Evolutionary conservation across 2,329 filamentous ascomycete species (phyloP), one percentile per base, ranked within the genome.

Genomic region (Penicillium griseofulvum): DNA sequence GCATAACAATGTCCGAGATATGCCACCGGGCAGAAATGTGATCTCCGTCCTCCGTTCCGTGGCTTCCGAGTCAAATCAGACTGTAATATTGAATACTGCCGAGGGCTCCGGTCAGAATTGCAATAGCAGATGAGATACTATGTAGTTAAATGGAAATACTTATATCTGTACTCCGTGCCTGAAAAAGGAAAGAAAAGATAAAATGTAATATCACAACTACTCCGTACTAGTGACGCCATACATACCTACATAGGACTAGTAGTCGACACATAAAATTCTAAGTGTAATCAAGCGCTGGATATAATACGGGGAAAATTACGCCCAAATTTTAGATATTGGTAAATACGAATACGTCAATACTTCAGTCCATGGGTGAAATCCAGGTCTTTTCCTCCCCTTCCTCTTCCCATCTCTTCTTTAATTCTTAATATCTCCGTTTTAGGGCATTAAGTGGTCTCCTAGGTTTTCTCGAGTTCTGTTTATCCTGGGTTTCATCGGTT

Each of bases 291-390:
- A 31, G 12, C 22, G 22, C 22, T 22, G 22, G 29, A 5, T 16
- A 14, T 34, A 34, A 16, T 34, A 41, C 28, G 11, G 1, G 17
- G 14, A 42, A 49, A 34, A 39, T 41, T 42, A 37, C 44, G 41
- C 33, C 37, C 46, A 55, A 55, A 53, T 26, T 44, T 44, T 34
- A 47, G 53, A 45, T 38, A 38, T 14, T 31, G 24, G 67, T 68
- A 68, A 67, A 68, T 70, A 69, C 67, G 17, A 56, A 60, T 68
- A 70, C 37, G 9, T 58, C 22, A 34, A 49, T 53, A n/a, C 33
- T 44, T 39, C 29, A 31, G 49, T 52, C 49, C 54, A 60, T 54
- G 36, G 28, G 4, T 48, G 43, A 39, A 39, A 49, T 55, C 54
- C 51, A 55, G 45, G 47, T 49, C 57, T 49, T 63, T 57, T 54